phyloP scores from a whole-genome alignment of 495 filamentous ascomycete genomes.

The Rhypophila decipiens region DNA sequence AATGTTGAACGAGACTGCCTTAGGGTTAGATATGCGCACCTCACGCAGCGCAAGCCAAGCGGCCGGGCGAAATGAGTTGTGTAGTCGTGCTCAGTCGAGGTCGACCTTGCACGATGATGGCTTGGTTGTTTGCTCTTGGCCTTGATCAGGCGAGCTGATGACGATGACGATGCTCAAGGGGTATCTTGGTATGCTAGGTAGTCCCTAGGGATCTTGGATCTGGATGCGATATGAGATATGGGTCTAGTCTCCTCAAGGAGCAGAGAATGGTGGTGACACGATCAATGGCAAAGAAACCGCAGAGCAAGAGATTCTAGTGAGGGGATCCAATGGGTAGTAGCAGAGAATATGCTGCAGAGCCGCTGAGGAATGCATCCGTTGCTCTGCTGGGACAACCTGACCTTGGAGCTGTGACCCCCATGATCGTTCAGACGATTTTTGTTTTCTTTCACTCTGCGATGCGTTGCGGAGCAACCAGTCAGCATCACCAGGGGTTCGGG shows the following conservation, averaged over 20 bases:
- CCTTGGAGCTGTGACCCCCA: constrained; percentile 4
- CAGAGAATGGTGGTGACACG: background rate
- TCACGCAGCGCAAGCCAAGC: constrained; percentile 71
- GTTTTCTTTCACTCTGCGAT: constrained; percentile 14
- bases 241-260: background rate
- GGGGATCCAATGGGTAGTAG: constrained; percentile 11
- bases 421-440: constrained; percentile 13
- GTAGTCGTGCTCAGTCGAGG: constrained; percentile 36
- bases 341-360: constrained; percentile 4
- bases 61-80: constrained; percentile 49
- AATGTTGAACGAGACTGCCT: background rate
- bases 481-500: background rate
- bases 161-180: background rate
- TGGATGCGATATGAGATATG: background rate
- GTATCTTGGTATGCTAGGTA: too few relatives aligned
- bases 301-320: background rate
- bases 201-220: too few relatives aligned
- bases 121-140: background rate
- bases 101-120: constrained; percentile 10
- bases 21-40: constrained; percentile 34
- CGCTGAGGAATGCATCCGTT: constrained; percentile 12
- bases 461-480: constrained; percentile 13
- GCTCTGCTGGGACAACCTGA: constrained; percentile 10
- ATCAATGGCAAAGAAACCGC: constrained; percentile 4
- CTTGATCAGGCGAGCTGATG: constrained; percentile 10